Conservation (phyloP, 805 yeast genomes). For the Ascoidea rubescens region DNA sequence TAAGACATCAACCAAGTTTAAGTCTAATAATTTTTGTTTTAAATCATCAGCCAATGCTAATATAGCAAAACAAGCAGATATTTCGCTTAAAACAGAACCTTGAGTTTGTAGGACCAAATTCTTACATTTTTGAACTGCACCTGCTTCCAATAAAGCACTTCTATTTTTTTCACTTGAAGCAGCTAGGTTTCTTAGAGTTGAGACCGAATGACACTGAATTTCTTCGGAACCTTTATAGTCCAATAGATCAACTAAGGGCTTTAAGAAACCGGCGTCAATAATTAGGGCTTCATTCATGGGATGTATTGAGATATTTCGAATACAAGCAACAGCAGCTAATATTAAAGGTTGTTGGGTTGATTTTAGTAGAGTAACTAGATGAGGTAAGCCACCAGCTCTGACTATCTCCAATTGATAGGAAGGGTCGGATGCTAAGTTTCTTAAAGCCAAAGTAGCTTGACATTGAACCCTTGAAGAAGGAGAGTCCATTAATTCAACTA, state of each 20-base stretch:
- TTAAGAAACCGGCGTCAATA: conserved; percentile 91
- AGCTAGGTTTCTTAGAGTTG: conserved; percentile 89
- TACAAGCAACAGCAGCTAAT: conserved; percentile 95
- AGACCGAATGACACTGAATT: conserved; percentile 96
- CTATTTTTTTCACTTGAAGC: conserved; percentile 91
- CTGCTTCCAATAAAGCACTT: conserved; percentile 82
- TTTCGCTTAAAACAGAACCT: conserved; percentile 89
- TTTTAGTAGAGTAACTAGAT: conserved; percentile 78
- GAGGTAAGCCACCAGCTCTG: conserved; percentile 89
- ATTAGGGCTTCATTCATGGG: conserved; percentile 92
- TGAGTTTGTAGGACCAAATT: conserved; percentile 76
- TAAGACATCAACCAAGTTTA: conserved; percentile 76
- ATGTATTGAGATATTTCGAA: conserved; percentile 91
- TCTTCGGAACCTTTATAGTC: conserved; percentile 85
- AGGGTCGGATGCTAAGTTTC: conserved; percentile 93
- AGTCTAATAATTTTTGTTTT: conserved; percentile 67
- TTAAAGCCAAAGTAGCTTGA: conserved; percentile 91
- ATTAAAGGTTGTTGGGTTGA: conserved; percentile 85
- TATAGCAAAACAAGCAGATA: conserved; percentile 94
- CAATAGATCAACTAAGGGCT: conserved; percentile 76
- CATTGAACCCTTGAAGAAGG: conserved; percentile 93
- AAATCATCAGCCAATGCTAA: conserved; percentile 92
- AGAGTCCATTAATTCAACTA: conserved; percentile 86
- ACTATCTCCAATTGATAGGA: conserved; percentile 94
- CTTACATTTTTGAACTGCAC: conserved; percentile 88